Percentiles rank a stretch among this genome's conserved stretches.
phyloP scores from a whole-genome alignment of 164 flowering plant species.

The Echeveria elegans region DNA sequence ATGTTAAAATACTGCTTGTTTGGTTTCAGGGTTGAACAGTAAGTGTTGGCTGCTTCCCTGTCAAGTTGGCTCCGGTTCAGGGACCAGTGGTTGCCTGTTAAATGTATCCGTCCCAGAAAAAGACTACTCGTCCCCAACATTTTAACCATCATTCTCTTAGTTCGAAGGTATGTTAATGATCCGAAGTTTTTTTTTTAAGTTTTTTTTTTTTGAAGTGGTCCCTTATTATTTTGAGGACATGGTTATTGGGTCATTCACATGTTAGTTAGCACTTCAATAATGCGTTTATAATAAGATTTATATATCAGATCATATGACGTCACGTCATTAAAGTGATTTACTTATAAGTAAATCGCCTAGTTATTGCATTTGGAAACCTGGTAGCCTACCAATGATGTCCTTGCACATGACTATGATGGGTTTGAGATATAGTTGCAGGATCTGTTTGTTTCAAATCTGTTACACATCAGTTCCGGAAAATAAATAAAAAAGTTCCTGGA shows the following conservation, averaged over 20 bases:
- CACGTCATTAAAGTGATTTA: neutral
- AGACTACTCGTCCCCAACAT: neutral
- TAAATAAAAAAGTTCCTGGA: neutral
- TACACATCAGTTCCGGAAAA: neutral
- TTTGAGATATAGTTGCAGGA: neutral
- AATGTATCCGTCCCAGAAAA: neutral
- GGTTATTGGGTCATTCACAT: constrained; percentile 19
- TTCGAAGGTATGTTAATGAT: constrained; percentile 1
- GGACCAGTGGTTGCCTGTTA: constrained; percentile 7
- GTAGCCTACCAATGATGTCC: neutral
- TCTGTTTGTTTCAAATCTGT: neutral
- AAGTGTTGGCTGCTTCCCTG: neutral
- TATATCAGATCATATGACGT: neutral
- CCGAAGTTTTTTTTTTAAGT: too few relatives aligned
- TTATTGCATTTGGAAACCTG: neutral
- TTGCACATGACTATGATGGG: neutral
- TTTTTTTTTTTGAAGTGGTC: constrained; percentile 20
- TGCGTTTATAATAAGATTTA: neutral
- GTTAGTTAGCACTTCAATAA: constrained; percentile 8
- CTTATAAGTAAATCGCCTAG: neutral
- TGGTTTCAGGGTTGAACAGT: neutral
- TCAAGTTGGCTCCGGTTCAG: constrained; percentile 1
- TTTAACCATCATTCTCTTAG: neutral
- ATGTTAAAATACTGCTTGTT: neutral
- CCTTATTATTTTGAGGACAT: constrained; percentile 22